These are phyloP conservation scores for Paecilomyces niveus DNA, from an alignment of 2,329 filamentous ascomycete species.

Conservation along the genomic window DNA sequence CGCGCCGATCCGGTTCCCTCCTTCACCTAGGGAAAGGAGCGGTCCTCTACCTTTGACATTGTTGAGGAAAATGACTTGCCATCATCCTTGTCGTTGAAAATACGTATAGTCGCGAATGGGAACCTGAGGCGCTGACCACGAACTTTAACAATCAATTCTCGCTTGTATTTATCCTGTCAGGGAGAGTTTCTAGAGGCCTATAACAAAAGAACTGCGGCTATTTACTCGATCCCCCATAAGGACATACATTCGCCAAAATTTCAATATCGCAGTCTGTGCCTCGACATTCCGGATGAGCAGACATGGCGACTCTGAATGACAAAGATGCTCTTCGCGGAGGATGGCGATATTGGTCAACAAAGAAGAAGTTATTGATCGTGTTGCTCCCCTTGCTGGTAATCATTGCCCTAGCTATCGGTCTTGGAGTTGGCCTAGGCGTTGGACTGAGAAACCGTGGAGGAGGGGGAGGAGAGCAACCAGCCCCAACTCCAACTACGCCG, in stretches of 20 bases:
- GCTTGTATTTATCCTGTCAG: too few species aligned
- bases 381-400: constrained; percentile 19
- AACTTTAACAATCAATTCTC: too few species aligned
- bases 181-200: too few species aligned
- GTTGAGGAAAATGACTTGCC: too few species aligned
- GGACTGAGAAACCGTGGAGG: constrained; percentile 38
- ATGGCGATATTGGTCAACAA: constrained; percentile 11
- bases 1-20: not conserved
- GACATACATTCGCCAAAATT: not conserved
- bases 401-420: constrained; percentile 46
- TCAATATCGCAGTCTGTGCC: too few species aligned
- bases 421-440: constrained; percentile 53
- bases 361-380: constrained; percentile 26
- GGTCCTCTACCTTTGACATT: too few species aligned
- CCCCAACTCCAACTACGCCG: constrained; percentile 15
- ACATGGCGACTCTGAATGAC: not conserved
- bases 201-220: not conserved
- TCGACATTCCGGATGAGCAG: not conserved
- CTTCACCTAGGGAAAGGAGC: too few species aligned
- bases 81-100: too few species aligned
- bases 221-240: not conserved
- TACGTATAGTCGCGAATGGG: too few species aligned
- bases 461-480: constrained; percentile 15
- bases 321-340: not conserved
- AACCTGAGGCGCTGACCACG: too few species aligned